Conservation (phyloP, 331 rosid species). For the Spiraea crenata region DNA sequence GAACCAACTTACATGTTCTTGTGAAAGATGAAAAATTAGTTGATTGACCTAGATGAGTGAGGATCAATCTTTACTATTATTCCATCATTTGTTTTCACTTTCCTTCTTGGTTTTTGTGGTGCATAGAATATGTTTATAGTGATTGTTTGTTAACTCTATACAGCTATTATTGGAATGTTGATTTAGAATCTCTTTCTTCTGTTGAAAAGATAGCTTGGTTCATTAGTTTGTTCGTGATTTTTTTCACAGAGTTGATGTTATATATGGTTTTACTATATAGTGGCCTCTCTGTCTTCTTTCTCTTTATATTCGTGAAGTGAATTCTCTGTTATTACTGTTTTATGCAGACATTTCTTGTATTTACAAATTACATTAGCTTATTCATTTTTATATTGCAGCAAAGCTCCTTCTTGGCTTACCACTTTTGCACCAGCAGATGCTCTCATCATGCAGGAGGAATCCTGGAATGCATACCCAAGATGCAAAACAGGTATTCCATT, state of each 20-base stretch:
- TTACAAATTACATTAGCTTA: background rate
- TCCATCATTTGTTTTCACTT: too few species aligned
- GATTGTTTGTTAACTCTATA: background rate
- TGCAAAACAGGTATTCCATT: slow-evolving; percentile 45
- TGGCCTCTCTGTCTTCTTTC: background rate
- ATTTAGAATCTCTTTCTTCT: background rate
- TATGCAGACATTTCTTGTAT: background rate
- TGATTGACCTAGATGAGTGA: background rate
- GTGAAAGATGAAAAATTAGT: background rate
- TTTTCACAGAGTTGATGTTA: background rate
- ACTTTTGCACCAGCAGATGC: slow-evolving; percentile 46
- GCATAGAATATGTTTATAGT: background rate
- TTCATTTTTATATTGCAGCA: slow-evolving; percentile 29
- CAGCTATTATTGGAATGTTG: background rate
- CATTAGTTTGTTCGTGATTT: background rate
- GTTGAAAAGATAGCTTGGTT: background rate
- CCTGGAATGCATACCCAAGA: slow-evolving; percentile 53
- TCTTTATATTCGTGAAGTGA: background rate
- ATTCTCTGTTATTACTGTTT: background rate
- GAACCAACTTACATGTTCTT: too few species aligned
- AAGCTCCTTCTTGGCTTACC: slow-evolving; percentile 46
- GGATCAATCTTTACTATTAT: background rate
- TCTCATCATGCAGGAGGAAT: slow-evolving; percentile 49
- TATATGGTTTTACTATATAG: background rate
- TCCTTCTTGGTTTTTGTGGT: background rate